phyloP scores from a whole-genome alignment of 768 basidiomycete species.

The Auriscalpium vulgare region DNA sequence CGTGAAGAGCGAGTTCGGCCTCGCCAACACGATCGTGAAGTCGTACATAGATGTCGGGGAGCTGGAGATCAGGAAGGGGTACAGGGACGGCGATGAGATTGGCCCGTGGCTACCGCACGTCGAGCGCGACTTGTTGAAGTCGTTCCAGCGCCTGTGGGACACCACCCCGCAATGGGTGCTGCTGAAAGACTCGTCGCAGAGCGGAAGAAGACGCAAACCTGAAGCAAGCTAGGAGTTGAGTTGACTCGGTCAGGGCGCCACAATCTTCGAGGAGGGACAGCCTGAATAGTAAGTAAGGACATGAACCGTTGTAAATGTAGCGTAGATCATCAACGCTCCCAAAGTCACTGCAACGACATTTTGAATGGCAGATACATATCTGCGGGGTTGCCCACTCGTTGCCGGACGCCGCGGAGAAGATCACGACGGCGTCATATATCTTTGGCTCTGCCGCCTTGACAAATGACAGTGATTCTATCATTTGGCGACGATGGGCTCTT shows the following conservation, averaged over 20 bases:
- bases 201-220: not conserved
- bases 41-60: not conserved
- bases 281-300: too few relatives aligned
- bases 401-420: too few relatives aligned
- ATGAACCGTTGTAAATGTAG: too few relatives aligned
- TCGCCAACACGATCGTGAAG: not conserved
- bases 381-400: too few relatives aligned
- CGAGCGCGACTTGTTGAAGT: not conserved
- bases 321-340: too few relatives aligned
- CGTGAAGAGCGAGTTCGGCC: slow-evolving; percentile 10
- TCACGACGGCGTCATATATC: too few relatives aligned
- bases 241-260: slow-evolving; percentile 7
- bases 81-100: not conserved
- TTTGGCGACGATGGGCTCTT: not conserved
- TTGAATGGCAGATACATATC: too few relatives aligned
- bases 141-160: not conserved
- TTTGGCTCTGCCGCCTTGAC: too few relatives aligned
- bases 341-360: too few relatives aligned
- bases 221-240: not conserved
- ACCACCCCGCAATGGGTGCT: not conserved
- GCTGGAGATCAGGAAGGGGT: not conserved
- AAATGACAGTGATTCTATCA: too few relatives aligned
- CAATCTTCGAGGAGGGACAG: too few relatives aligned
- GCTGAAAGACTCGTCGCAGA: not conserved
- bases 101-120: not conserved